Percentiles rank a stretch among this genome's conserved stretches.
Conservation (phyloP, 192 early-diverging fungal species). For the Diversispora eburnea region DNA sequence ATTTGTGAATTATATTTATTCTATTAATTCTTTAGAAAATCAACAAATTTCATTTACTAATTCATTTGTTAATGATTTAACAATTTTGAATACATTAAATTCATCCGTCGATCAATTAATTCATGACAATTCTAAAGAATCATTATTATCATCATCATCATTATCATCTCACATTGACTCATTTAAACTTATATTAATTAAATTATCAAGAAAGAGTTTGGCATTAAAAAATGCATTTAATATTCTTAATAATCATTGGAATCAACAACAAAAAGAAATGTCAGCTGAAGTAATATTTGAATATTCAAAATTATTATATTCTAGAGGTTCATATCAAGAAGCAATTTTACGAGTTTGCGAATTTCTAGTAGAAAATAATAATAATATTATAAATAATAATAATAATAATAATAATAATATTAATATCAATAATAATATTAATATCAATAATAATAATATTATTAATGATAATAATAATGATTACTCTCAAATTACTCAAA, state of each 20-base stretch:
- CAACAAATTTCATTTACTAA: background rate
- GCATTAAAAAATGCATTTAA: slow-evolving; percentile 4
- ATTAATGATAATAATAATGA: no score
- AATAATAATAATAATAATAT: no score
- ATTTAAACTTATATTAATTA: slow-evolving; percentile 10
- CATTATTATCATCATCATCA: background rate
- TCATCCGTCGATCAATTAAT: background rate
- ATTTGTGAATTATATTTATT: background rate
- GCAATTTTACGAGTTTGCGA: slow-evolving; percentile 10
- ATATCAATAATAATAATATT: no score
- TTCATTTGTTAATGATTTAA: slow-evolving; percentile 11
- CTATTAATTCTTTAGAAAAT: background rate
- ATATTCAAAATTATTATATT: slow-evolving; percentile 17
- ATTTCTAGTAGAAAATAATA: background rate
- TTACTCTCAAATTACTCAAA: no score
- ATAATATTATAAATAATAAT: no score
- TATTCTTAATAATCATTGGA: slow-evolving; percentile 3
- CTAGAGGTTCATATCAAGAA: slow-evolving; percentile 9
- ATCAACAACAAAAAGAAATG: background rate
- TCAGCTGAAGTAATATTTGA: slow-evolving; percentile 15
- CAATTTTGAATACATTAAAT: slow-evolving; percentile 15
- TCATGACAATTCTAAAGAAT: background rate
- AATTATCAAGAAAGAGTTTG: slow-evolving; percentile 21
- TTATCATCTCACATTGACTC: background rate
- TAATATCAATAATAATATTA: no score